These are phyloP conservation scores for Musa troglodytarum DNA, from an alignment of 176 grass and related monocot genomes.

Conservation along the genomic window DNA sequence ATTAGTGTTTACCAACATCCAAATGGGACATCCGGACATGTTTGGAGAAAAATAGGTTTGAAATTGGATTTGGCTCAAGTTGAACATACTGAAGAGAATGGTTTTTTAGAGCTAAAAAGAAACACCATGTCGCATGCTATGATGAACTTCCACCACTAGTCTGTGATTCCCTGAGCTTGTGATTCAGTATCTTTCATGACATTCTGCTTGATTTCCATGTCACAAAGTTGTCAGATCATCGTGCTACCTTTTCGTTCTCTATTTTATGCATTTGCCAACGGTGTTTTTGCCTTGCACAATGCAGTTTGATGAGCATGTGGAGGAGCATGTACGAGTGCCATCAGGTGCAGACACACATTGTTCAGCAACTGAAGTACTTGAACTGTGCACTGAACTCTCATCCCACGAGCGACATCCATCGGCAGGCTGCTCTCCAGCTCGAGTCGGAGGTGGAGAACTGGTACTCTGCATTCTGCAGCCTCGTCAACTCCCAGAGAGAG, in stretches of 20 bases:
- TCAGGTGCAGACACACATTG: conserved; percentile 96
- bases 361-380: conserved; percentile 85
- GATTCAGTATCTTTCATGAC: no score
- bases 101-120: no score
- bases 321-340: conserved; percentile 99
- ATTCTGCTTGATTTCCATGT: no score
- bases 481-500: conserved; percentile 77
- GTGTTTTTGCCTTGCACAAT: conserved; percentile 25
- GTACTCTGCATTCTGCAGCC: conserved; percentile 82
- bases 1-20: no score
- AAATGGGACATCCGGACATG: no score
- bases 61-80: no score
- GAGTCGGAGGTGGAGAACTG: conserved; percentile 87
- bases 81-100: no score
- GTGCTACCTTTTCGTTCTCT: not conserved
- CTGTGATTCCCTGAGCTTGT: no score
- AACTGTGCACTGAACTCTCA: conserved; percentile 50
- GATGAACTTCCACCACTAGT: no score
- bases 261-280: conserved; percentile 18
- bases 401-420: conserved; percentile 66
- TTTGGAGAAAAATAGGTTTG: no score
- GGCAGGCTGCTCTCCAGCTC: conserved; percentile 75
- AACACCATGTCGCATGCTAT: no score
- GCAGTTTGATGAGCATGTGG: conserved; percentile 95
- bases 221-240: no score